Evolutionary conservation across 352 stramenopile genomes (phyloP), one percentile per base, ranked within the genome.

Genomic region (Achlya hypogyna): DNA sequence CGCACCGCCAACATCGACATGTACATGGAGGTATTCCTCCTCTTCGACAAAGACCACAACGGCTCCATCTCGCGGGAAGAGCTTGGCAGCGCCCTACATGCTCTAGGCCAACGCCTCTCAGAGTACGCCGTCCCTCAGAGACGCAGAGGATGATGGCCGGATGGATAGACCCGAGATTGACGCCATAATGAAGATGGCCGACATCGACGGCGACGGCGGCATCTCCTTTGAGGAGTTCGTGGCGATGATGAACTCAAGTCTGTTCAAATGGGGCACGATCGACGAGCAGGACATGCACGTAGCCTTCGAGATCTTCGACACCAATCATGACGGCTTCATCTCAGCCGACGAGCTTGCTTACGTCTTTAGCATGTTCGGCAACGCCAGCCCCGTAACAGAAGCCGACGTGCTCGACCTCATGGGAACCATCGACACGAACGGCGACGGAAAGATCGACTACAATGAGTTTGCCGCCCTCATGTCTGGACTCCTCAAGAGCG

Each of bases 371-470:
- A 31, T 90, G 29, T 68, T 91, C 8, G 72, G 81, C n/a, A 82
- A 88, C 25, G 72, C 77, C 16, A 67, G 69, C 34, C 22, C 65
- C n/a, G 76, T 87, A 29, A 77, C 73, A 22, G 38, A 64, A 4
- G 71, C 75, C 8, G 80, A 89, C 52, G 75, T 78, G 29, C 52
- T 71, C 12, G 79, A 84, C 43, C 84, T 96, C 64, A 83, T 93
- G 28, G 53, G 79, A 32, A 71, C 75, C 0, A 85, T 90, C 0
- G 89, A 97, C 65, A 81, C 73, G 32, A 94, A 96, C 67, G 73
- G 79, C 54, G 88, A 95, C 52, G 84, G 86, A 32, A 80, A 84
- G 27, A 95, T 97, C 58, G 91, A 93, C 63, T 95, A 88, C 65
- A 51, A 83, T 0, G 89, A 97, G 66, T 97, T 97, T 23, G 51